A percentile compares a stretch with the other conserved stretches of the same genome.
Evolutionary conservation across 1,284 basidiomycete genomes (phyloP).

Genomic region (Xerocomus tenax): DNA sequence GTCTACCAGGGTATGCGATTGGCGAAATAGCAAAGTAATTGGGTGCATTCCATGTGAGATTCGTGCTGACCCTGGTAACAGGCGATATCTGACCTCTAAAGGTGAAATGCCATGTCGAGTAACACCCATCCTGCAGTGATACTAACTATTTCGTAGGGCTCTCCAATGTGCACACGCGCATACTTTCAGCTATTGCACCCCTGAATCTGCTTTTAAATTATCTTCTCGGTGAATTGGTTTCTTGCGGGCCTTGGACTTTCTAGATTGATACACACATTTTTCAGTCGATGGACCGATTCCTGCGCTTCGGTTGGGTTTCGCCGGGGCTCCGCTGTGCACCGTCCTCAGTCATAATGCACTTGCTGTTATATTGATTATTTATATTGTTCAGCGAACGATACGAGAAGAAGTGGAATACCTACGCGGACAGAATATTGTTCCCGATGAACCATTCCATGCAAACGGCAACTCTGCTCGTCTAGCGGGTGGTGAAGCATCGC

Average conservation of each 20-base stretch:
- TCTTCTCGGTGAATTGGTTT: conserved; percentile 20
- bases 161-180: conserved; percentile 16
- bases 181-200: conserved; percentile 23
- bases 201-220: conserved; percentile 25
- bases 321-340: conserved; percentile 24
- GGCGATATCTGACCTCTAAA: conserved; percentile 24
- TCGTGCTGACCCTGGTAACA: conserved; percentile 7
- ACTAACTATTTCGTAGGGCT: conserved; percentile 14
- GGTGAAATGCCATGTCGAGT: conserved; percentile 9
- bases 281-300: conserved; percentile 25
- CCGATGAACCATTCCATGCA: conserved; percentile 9
- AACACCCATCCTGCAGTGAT: neutral
- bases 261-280: neutral
- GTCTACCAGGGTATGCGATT: conserved; percentile 25
- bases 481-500: neutral
- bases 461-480: neutral
- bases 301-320: conserved; percentile 23
- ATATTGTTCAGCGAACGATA: conserved; percentile 20
- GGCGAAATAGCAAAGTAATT: conserved; percentile 26
- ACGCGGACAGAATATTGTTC: conserved; percentile 9
- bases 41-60: neutral
- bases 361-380: conserved; percentile 17
- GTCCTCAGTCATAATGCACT: conserved; percentile 25
- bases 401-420: conserved; percentile 18
- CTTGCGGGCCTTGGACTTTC: neutral